Conservation (phyloP, 2,329 filamentous ascomycete genomes). For the Chlorencoelia australis region DNA sequence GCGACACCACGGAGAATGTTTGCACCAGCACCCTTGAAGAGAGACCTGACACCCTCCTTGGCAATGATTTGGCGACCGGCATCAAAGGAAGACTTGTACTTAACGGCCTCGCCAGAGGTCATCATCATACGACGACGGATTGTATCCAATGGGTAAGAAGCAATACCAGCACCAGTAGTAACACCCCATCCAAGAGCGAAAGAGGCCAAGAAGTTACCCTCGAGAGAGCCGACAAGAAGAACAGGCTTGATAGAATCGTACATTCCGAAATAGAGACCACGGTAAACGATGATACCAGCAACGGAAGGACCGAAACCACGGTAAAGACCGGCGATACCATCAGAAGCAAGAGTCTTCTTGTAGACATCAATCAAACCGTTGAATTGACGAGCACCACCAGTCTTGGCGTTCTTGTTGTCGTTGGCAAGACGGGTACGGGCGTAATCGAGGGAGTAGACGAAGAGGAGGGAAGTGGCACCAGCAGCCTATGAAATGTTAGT, state of each 20-base stretch:
- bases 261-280: conserved; percentile 99
- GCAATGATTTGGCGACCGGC: conserved; percentile 93
- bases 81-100: conserved; percentile 97
- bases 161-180: conserved; percentile 99
- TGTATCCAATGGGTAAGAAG: conserved; percentile 99
- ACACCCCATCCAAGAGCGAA: conserved; percentile 98
- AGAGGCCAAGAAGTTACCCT: conserved; percentile 99
- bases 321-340: conserved; percentile 99
- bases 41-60: conserved; percentile 95
- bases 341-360: conserved; percentile 98
- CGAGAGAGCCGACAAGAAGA: conserved; percentile 78
- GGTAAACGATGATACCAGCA: conserved; percentile 98
- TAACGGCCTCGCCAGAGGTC: conserved; percentile 95
- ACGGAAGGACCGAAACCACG: conserved; percentile 99
- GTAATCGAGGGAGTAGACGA: conserved; percentile 99
- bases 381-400: conserved; percentile 97
- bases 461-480: conserved; percentile 98
- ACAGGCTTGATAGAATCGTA: conserved; percentile 99
- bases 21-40: conserved; percentile 99
- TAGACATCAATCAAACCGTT: conserved; percentile 99
- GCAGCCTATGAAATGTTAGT: conserved; percentile 51
- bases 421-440: conserved; percentile 99
- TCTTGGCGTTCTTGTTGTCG: conserved; percentile 98
- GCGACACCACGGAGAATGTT: conserved; percentile 99
- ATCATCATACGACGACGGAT: conserved; percentile 99